Base-by-base conservation (phyloP, 202 grass and related monocot genomes). In the Dendrocalamus latiflorus region DNA sequence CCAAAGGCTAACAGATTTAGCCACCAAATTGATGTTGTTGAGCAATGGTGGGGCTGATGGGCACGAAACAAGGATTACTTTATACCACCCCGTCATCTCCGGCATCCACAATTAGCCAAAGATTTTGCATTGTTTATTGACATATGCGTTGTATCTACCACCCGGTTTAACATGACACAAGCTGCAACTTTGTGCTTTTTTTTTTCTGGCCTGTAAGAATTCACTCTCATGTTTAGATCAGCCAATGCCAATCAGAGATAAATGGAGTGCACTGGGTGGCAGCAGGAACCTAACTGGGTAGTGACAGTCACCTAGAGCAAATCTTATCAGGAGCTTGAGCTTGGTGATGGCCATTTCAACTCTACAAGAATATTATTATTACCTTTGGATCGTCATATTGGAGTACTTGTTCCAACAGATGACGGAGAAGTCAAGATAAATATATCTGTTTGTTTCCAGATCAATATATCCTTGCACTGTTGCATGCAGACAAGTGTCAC, bases 1-100 rank as follows among this genome's bases (percentile, higher is more conserved):
- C 69, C 72, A 84, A 88, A 82, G 84, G 15, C 67, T 78, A 36
- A 62, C 71, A 65, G 41, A 62, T 65, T 65, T 79, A 81, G 50
- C 81, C 91, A 60, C 58, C 90, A 43, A 74, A 59, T 20, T 86
- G 83, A 72, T 92, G 86, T 9, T 73, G 84, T 25, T 66, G 33
- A 72, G 76, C 61, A 90, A 54, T 81, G 48, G 81, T 59, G 79
- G 57, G 76, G 30, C 65, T 75, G 53, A 87, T 22, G 37, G 34
- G 69, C 60, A 69, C 56, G 68, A 80, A 80, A 81, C 28, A 77
- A 37, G 74, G 48, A 59, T 65, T 50, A 74, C 13, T 88, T 85
- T 89, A 74, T 75, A 60, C 69, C 79, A 39, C 37, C 54, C 71
- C 75, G 82, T 70, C 70, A 88, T 83, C 86, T 88, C 60, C 77